Evolutionary conservation across 208 protist species (phyloP).

Genomic region (Blechomonas ayalai): DNA sequence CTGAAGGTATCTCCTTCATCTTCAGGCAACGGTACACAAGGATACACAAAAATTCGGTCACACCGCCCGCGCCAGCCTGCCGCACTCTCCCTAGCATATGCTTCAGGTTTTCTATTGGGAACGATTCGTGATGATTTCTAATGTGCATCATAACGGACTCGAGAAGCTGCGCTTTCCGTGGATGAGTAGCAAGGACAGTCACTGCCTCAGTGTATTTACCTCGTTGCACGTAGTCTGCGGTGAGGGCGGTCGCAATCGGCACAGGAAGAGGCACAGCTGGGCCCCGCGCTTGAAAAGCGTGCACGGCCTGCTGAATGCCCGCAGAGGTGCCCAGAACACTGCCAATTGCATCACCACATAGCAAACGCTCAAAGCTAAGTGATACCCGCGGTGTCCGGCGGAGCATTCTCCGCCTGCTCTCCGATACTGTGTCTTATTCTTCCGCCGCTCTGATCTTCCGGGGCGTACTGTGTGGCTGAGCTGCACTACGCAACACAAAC

Average conservation of each 20-base stretch:
- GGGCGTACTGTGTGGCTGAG: too few species aligned
- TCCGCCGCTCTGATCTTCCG: too few species aligned
- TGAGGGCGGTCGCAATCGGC: slow-evolving; percentile 30
- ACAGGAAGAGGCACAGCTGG: slow-evolving; percentile 38
- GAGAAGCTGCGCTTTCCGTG: slow-evolving; percentile 14
- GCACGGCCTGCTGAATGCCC: slow-evolving; percentile 5
- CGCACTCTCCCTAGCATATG: slow-evolving; percentile 20
- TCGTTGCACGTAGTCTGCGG: slow-evolving; percentile 14
- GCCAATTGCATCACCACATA: slow-evolving; percentile 28
- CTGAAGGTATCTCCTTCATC: neutral
- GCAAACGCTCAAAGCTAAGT: slow-evolving; percentile 54
- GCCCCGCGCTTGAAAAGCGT: slow-evolving; percentile 12
- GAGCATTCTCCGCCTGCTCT: slow-evolving; percentile 15
- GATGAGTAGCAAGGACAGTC: slow-evolving; percentile 32
- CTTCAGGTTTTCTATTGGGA: slow-evolving; percentile 16
- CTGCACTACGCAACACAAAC: too few species aligned
- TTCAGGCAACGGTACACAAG: slow-evolving; percentile 9
- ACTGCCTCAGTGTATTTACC: slow-evolving; percentile 25
- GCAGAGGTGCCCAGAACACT: slow-evolving; percentile 2
- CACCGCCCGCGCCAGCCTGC: slow-evolving; percentile 9
- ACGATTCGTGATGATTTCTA: slow-evolving; percentile 1
- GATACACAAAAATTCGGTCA: slow-evolving; percentile 19
- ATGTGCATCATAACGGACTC: slow-evolving; percentile 13
- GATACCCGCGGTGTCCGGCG: slow-evolving; percentile 13
- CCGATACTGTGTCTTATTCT: too few species aligned